Conservation (phyloP, 805 yeast species). For the Sugiyamaella americana region DNA sequence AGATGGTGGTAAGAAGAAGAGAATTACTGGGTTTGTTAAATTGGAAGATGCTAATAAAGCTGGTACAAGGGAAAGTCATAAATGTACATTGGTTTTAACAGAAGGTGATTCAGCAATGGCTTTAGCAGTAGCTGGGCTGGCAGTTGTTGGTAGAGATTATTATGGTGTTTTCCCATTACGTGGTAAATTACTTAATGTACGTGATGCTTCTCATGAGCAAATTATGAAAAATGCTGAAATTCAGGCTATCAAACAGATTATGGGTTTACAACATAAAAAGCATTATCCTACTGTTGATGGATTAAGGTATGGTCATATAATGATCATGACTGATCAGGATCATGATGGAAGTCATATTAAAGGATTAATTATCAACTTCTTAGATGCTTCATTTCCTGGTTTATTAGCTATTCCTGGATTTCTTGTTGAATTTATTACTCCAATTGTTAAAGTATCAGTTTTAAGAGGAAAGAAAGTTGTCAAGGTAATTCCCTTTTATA, state of each 20-base stretch:
- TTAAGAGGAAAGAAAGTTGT: conserved; percentile 40
- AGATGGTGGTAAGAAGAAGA: conserved; percentile 79
- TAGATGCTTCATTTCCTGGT: conserved; percentile 93
- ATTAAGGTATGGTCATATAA: conserved; percentile 88
- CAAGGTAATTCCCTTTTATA: conserved; percentile 68
- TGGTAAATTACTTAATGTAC: conserved; percentile 90
- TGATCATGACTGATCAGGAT: conserved; percentile 99
- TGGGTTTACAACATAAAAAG: conserved; percentile 92
- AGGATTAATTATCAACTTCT: conserved; percentile 86
- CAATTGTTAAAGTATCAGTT: conserved; percentile 85
- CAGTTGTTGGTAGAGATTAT: conserved; percentile 90
- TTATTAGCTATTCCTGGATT: conserved; percentile 85
- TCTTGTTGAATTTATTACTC: conserved; percentile 89
- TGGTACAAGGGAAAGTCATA: conserved; percentile 86
- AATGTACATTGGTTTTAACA: conserved; percentile 87
- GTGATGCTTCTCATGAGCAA: conserved; percentile 97
- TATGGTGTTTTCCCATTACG: conserved; percentile 94
- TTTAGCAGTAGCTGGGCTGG: conserved; percentile 85
- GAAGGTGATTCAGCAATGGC: conserved; percentile 97
- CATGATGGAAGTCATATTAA: conserved; percentile 98
- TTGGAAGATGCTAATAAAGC: conserved; percentile 95
- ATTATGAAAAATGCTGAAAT: conserved; percentile 89
- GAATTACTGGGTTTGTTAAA: conserved; percentile 85
- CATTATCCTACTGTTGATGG: conserved; percentile 65
- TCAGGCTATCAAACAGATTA: conserved; percentile 89